Base-by-base conservation (phyloP, 306 rosid species). In the Luffa acutangula region DNA sequence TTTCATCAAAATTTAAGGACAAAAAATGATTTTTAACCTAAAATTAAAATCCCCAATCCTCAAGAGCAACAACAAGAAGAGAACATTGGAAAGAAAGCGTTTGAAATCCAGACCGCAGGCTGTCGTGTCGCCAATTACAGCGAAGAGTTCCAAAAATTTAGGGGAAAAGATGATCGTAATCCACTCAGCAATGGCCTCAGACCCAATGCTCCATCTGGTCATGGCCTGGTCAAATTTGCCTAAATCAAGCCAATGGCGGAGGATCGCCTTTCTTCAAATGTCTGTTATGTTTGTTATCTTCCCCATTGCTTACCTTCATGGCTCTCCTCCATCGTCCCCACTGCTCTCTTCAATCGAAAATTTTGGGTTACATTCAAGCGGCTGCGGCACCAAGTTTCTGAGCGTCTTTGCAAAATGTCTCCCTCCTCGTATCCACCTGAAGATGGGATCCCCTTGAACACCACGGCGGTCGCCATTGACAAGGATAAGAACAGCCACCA, bases 401-500 rank as follows among this genome's bases (percentile, higher is more conserved):
- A 25, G 4, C 41, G n/a, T 12, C 31, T 9, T 36, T 7, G 11
- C 62, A 57, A 18, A 63, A 84, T 90, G 95, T 65, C 88, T 25
- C 57, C 75, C 14, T 86, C 84, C 14, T 84, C 84, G 20, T 80
- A 63, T 39, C 53, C 80, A 21, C 71, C 73, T 0, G 88, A 81
- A 7, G 88, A 80, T 9, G 64, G 65, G 71, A 56, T 81, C 33
- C 82, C 82, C 2, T 62, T 82, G 49, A 87, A 90, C 80, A 80
- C 87, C 73, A 91, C 92, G 1, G 84, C 87, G 76, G 99, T 93
- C 59, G 98, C 99, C 18, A 82, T 96, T 4, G 97, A 96, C 80
- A 90, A 82, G 84, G 94, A 89, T 85, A 96, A 96, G 88, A 91
- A 87, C 86, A 96, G 96, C 78, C 80, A 79, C 0, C 64, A 87